These are phyloP conservation scores for Astrephomene gubernaculifera DNA, from an alignment of 139 green algal genomes.

Conservation along the genomic window DNA sequence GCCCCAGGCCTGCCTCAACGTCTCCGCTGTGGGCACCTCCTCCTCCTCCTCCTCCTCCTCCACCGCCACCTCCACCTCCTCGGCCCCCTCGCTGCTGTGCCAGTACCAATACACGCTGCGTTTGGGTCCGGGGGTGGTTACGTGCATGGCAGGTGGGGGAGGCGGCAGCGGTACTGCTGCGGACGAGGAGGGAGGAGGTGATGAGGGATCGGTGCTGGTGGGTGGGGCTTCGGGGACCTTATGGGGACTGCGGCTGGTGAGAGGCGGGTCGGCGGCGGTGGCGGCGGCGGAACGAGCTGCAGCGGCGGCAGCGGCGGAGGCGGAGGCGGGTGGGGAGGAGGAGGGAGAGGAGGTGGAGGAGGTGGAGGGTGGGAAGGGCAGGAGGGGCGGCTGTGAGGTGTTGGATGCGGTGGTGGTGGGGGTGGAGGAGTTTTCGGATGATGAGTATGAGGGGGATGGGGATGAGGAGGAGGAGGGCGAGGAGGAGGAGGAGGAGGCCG, in stretches of 20 bases:
- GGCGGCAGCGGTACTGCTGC: not conserved
- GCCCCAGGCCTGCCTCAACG: slow-evolving; percentile 36
- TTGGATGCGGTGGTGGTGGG: slow-evolving; percentile 36
- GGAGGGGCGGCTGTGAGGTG: not conserved
- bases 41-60: too few relatives aligned
- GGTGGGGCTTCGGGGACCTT: slow-evolving; percentile 24
- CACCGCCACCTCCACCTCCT: not conserved
- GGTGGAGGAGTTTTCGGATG: slow-evolving; percentile 34
- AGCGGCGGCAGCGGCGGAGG: not conserved
- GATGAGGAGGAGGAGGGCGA: slow-evolving; percentile 30
- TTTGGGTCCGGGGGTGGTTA: slow-evolving; percentile 25
- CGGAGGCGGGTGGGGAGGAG: not conserved
- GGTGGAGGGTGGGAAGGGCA: not conserved
- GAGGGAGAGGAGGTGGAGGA: not conserved
- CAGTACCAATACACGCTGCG: slow-evolving; percentile 33
- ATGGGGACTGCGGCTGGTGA: slow-evolving; percentile 38
- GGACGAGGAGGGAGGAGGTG: not conserved
- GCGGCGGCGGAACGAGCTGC: slow-evolving; percentile 17
- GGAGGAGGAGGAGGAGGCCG: not conserved
- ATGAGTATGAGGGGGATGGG: slow-evolving; percentile 20
- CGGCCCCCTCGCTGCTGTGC: not conserved
- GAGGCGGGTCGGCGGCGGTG: slow-evolving; percentile 16
- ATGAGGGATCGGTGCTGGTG: slow-evolving; percentile 9
- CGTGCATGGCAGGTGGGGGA: not conserved
- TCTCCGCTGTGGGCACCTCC: not conserved